Conservation (phyloP, 768 basidiomycete genomes). For the Tephrocybe sp. region DNA sequence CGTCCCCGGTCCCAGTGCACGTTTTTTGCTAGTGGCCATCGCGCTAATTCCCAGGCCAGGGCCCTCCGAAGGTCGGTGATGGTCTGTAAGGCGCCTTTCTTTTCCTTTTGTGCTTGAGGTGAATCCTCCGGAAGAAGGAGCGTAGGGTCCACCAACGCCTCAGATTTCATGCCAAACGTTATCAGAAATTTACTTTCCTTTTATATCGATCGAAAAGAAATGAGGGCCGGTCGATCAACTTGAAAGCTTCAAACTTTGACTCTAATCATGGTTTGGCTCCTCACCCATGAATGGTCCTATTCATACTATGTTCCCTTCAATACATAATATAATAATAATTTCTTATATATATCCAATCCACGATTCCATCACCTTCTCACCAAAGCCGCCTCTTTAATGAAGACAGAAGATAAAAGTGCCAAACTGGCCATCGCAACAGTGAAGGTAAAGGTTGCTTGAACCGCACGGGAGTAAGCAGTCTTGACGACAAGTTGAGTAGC, state of each 20-base stretch:
- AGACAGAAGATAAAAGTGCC: slow-evolving; percentile 44
- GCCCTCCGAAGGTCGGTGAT: slow-evolving; percentile 31
- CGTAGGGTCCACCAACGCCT: slow-evolving; percentile 13
- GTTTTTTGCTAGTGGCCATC: slow-evolving; percentile 38
- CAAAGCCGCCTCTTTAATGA: slow-evolving; percentile 52
- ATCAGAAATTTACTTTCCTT: background rate
- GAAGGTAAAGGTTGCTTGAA: slow-evolving; percentile 50
- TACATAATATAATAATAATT: too few species aligned
- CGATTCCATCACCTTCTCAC: slow-evolving; percentile 4
- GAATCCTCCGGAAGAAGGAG: slow-evolving; percentile 19
- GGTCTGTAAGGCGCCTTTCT: slow-evolving; percentile 27
- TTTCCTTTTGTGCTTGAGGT: slow-evolving; percentile 20
- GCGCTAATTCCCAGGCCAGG: slow-evolving; percentile 37
- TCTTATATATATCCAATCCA: background rate
- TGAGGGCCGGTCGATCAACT: slow-evolving; percentile 1
- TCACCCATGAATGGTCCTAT: too few species aligned
- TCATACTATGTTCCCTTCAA: too few species aligned
- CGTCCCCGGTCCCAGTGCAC: slow-evolving; percentile 27
- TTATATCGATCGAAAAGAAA: background rate
- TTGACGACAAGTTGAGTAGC: slow-evolving; percentile 34
- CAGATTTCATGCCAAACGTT: slow-evolving; percentile 4
- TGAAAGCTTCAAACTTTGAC: background rate
- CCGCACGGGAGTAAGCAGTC: slow-evolving; percentile 42
- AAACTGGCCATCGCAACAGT: slow-evolving; percentile 39
- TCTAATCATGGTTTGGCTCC: too few species aligned